Base-by-base conservation (phyloP, 2,329 filamentous ascomycete species). In the Onygena corvina region DNA sequence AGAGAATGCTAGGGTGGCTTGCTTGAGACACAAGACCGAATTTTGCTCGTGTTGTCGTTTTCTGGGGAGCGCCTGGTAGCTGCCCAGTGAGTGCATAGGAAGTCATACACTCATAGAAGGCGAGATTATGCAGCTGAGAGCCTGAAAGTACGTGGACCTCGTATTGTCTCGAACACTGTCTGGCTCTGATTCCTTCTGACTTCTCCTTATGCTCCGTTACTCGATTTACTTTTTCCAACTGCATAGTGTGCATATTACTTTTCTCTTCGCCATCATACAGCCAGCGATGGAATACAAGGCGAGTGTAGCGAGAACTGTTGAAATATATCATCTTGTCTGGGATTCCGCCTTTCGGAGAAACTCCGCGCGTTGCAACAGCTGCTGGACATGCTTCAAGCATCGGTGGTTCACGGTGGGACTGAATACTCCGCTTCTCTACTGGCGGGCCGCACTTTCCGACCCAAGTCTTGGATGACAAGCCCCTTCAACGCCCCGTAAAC, bases 351-450 rank as follows among this genome's bases (percentile, higher is more conserved):
- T n/a, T n/a, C 21, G 36, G 36, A 3, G 11, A 3, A 14, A 27
- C 16, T 42, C 36, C 36, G 36, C 4, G 36, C 12, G 27, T 25
- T 8, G 21, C 4, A 42, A 27, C n/a, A n/a, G n/a, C n/a, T n/a
- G n/a, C n/a, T n/a, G n/a, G n/a, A n/a, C n/a, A n/a, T n/a, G n/a
- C n/a, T n/a, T n/a, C n/a, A n/a, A n/a, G n/a, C n/a, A n/a, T n/a
- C n/a, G n/a, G n/a, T n/a, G n/a, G n/a, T n/a, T n/a, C n/a, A n/a
- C n/a, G 20, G 36, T 40, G 36, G 36, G 16, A 42, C 36, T 42
- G 21, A n/a, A n/a, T n/a, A n/a, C 36, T 42, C 36, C 36, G 36
- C 36, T 42, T 42, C 27, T 25, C 36, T 42, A 42, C 36, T 42
- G 36, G 8, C 36, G 36, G 36, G 36, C 36, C 36, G 36, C 36